A percentile compares a stretch with the other conserved stretches of the same genome.
Conservation (phyloP, 2,329 filamentous ascomycete genomes). For the Apiospora malaysiana region DNA sequence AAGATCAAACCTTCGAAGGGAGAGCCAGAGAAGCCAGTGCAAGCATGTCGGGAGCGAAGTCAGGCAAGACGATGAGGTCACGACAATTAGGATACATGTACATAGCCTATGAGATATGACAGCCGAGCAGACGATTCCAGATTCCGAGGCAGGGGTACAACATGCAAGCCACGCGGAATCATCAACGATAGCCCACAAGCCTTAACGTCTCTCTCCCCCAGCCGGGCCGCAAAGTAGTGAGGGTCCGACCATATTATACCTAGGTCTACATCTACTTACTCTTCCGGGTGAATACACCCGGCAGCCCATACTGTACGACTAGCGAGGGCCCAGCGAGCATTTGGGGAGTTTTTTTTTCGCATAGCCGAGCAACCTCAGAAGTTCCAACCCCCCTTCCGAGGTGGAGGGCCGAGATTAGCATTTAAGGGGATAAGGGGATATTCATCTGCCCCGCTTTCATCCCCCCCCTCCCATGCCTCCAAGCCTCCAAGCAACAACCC, state of each 20-base stretch:
- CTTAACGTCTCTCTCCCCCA: not conserved
- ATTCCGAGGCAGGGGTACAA: not conserved
- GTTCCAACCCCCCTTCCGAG: not conserved
- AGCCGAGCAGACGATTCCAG: not conserved
- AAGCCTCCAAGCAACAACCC: conserved; percentile 1
- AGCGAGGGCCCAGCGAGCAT: not conserved
- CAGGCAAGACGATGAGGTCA: not conserved
- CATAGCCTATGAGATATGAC: not conserved
- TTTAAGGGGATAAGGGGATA: not conserved
- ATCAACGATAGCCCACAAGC: not conserved
- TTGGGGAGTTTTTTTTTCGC: no score
- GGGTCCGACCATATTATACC: not conserved
- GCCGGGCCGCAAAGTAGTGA: not conserved
- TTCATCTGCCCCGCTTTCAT: not conserved
- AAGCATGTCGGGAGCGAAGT: not conserved
- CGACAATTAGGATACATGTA: not conserved
- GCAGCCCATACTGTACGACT: not conserved
- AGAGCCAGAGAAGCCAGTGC: not conserved
- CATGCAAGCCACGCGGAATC: not conserved
- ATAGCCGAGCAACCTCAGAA: not conserved
- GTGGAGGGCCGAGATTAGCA: conserved; percentile 11
- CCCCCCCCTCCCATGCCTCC: not conserved
- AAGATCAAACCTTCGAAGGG: not conserved
- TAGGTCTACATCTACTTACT: not conserved
- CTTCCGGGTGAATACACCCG: not conserved